These are phyloP conservation scores for Metschnikowia anglica DNA, from an alignment of 805 yeast genomes.

Conservation along the genomic window DNA sequence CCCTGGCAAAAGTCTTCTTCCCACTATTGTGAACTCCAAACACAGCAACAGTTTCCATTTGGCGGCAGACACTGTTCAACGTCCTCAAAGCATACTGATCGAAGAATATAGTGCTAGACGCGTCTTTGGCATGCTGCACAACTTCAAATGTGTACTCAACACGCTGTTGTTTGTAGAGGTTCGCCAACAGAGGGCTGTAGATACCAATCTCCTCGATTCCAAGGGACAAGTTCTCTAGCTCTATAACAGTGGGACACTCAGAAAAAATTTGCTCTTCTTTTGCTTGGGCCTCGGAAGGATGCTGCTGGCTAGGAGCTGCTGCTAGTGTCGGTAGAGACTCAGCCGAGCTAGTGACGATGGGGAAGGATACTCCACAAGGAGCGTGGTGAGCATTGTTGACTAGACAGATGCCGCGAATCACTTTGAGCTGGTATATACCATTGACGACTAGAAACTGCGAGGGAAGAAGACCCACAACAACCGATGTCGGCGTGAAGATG, in stretches of 20 bases:
- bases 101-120: constrained; percentile 7
- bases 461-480: constrained; percentile 40
- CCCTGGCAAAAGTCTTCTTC: constrained; percentile 66
- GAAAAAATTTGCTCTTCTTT: constrained; percentile 24
- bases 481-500: constrained; percentile 14
- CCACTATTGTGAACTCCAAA: constrained; percentile 78
- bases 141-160: constrained; percentile 15
- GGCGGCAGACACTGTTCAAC: constrained; percentile 7
- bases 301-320: constrained; percentile 37
- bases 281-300: constrained; percentile 20
- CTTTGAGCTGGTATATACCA: constrained; percentile 46
- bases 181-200: constrained; percentile 46
- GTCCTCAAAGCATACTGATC: constrained; percentile 7
- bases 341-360: constrained; percentile 32
- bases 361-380: constrained; percentile 26
- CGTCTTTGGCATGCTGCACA: constrained; percentile 1
- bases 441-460: constrained; percentile 44
- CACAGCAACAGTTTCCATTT: constrained; percentile 36
- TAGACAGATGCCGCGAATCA: constrained; percentile 48
- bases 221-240: constrained; percentile 34
- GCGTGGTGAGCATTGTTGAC: constrained; percentile 40
- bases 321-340: constrained; percentile 46
- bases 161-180: constrained; percentile 22
- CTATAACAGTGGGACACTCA: constrained; percentile 43
- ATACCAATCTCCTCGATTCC: constrained; percentile 48